Base-by-base conservation (phyloP, 129 eudicot genomes). In the Gnaphalium uliginosum region DNA sequence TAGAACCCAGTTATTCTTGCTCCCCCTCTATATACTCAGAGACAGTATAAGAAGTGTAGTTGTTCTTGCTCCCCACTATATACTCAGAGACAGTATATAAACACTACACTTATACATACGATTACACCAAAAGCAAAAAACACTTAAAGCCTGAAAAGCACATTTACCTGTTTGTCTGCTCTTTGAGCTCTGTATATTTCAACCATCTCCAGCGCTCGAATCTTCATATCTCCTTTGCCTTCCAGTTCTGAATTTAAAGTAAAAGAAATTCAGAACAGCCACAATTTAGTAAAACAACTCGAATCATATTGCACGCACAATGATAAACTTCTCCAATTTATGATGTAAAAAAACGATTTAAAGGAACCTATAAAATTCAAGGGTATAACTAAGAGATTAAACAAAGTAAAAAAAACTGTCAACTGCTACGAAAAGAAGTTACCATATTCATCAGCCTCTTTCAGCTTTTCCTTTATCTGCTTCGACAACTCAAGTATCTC, bases 201-300 rank as follows among this genome's bases (percentile, higher is more conserved):
- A 73, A 94, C 73, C 53, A 78, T 80, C 87, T 94, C 98, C 80
- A 87, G 60, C 70, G 82, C 85, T 82, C 97, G 92, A 77, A 94
- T 90, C 75, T 94, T 94, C 90, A 85, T 76, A 80, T 94, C 98
- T 66, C 90, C 85, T 72, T 86, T 94, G 77, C 98, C 98, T 84
- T 94, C 98, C 32, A 94, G 84, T 65, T 94, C 98, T 93, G 79
- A 22, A 76, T 15, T 17, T 51, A 23, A 43, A 22, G 56, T 21
- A 48, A 35, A 73, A 57, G 48, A 25, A 68, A 23, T 1, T 23
- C 30, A 37, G 17, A 39, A 22, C 19, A 18, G 3, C 53, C 53
- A 46, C 53, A 46, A 46, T 3, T 46, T 46, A 46, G 53, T 14
- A 14, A 46, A 46, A 14, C 13, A 11, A 14, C 53, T 46, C 1